Evolutionary conservation across 352 stramenopile species (phyloP).

Genomic region (Phytopythium sindhum): DNA sequence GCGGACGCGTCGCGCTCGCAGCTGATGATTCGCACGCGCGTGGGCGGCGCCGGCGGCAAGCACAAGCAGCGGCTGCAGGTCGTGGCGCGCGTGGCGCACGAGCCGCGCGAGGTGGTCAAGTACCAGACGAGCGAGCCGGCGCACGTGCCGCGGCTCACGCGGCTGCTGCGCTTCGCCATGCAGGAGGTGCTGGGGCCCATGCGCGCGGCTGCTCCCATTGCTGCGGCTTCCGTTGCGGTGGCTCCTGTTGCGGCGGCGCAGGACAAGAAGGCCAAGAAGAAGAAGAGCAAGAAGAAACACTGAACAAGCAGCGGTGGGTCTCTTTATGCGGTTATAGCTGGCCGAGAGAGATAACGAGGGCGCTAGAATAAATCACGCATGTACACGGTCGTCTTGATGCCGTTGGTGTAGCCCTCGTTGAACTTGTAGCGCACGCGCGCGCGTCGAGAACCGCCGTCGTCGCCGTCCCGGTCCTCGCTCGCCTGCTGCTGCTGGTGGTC

Average conservation of each 20-base stretch:
- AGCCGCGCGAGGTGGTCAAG: constrained; percentile 23
- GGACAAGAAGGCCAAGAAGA: constrained; percentile 24
- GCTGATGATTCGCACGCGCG: constrained; percentile 59
- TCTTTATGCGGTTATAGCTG: background rate
- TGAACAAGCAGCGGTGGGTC: constrained; percentile 13
- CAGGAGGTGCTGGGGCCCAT: constrained; percentile 65
- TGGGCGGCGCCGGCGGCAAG: constrained; percentile 16
- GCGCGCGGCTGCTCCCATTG: constrained; percentile 15
- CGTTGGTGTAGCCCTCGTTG: constrained; percentile 89
- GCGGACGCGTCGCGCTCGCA: constrained; percentile 46
- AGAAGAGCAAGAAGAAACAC: constrained; percentile 37
- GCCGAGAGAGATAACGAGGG: background rate
- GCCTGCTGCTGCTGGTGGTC: constrained; percentile 36
- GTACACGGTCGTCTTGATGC: constrained; percentile 87
- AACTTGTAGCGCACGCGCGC: constrained; percentile 82
- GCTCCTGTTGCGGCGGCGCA: background rate
- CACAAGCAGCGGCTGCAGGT: constrained; percentile 20
- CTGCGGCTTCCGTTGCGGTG: background rate
- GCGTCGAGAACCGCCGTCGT: constrained; percentile 18
- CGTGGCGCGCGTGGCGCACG: constrained; percentile 43
- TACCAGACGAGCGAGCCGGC: constrained; percentile 22
- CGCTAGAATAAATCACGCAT: constrained; percentile 81
- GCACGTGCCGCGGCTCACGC: constrained; percentile 39
- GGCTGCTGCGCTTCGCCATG: constrained; percentile 64
- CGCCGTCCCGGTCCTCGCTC: background rate